phyloP scores from a whole-genome alignment of 805 yeast species.

The Yamadazyma laniorum region DNA sequence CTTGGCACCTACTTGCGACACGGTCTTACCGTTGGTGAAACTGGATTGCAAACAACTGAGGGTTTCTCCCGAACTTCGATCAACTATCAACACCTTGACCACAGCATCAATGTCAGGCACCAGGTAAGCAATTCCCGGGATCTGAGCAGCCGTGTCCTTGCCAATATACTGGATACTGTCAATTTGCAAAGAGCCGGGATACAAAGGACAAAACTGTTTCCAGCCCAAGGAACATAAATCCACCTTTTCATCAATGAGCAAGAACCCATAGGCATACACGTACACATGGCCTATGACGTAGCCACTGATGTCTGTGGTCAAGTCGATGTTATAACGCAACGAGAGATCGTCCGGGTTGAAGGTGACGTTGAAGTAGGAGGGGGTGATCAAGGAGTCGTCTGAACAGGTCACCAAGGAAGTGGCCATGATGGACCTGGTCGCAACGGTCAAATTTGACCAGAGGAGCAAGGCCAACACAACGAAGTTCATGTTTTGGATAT shows the following conservation, averaged over 20 bases:
- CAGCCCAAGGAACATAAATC: constrained; percentile 67
- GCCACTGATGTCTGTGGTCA: constrained; percentile 66
- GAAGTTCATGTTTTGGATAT: neutral
- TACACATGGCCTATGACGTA: constrained; percentile 66
- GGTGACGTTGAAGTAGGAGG: constrained; percentile 69
- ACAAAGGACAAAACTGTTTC: constrained; percentile 88
- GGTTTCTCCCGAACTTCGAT: constrained; percentile 38
- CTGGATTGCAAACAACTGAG: constrained; percentile 76
- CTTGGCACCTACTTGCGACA: constrained; percentile 74
- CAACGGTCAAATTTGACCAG: neutral
- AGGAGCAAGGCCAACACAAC: neutral
- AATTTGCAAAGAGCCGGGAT: constrained; percentile 77
- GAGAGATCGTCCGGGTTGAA: constrained; percentile 72
- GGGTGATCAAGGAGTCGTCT: constrained; percentile 70
- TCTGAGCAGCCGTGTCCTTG: constrained; percentile 45
- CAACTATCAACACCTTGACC: constrained; percentile 53
- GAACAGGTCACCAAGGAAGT: constrained; percentile 84
- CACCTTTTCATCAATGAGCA: constrained; percentile 54
- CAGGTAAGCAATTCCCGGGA: constrained; percentile 82
- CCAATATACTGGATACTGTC: constrained; percentile 65
- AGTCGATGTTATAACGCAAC: constrained; percentile 64
- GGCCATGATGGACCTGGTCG: constrained; percentile 45
- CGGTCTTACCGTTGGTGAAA: constrained; percentile 76
- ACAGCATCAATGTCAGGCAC: constrained; percentile 88
- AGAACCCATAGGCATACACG: constrained; percentile 85